Evolutionary conservation across 345 rosid genomes (phyloP).

Genomic region (Eucalyptus dawsonii): DNA sequence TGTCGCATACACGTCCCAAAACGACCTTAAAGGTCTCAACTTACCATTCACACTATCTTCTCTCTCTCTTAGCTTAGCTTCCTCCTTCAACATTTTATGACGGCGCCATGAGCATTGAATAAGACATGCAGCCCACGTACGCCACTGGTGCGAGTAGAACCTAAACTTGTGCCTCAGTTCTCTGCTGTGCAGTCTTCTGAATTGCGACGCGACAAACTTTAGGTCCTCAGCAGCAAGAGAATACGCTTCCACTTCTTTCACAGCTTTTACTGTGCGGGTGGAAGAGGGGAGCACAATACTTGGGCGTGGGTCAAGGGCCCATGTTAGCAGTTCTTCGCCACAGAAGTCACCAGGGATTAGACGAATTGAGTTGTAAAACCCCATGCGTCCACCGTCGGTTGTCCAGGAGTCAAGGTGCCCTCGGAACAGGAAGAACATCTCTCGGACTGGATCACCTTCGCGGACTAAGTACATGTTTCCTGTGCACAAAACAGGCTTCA

Average conservation of each 20-base stretch:
- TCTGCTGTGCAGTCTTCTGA: conserved; percentile 7
- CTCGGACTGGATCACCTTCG: conserved; percentile 14
- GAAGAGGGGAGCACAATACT: conserved; percentile 5
- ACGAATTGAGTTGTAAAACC: conserved; percentile 8
- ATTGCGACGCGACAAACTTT: conserved; percentile 9
- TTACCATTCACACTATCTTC: background rate
- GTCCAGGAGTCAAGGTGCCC: conserved; percentile 10
- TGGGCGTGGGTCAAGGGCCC: conserved; percentile 5
- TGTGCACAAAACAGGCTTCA: conserved; percentile 1
- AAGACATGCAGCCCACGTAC: conserved; percentile 13
- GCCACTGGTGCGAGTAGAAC: conserved; percentile 10
- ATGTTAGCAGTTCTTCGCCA: conserved; percentile 12
- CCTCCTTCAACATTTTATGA: background rate
- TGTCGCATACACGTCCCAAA: background rate
- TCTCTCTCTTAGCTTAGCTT: background rate
- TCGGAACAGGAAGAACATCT: conserved; percentile 17
- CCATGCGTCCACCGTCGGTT: conserved; percentile 3
- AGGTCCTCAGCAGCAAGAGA: conserved; percentile 7
- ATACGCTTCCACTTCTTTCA: conserved; percentile 10
- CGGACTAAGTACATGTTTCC: background rate
- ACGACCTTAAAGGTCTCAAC: background rate
- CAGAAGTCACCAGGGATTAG: conserved; percentile 13
- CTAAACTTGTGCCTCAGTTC: conserved; percentile 7
- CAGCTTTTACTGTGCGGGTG: conserved; percentile 7
- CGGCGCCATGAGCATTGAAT: conserved; percentile 13